phyloP scores from a whole-genome alignment of 1,139 yeast species.

The Yamadazyma sp. region DNA sequence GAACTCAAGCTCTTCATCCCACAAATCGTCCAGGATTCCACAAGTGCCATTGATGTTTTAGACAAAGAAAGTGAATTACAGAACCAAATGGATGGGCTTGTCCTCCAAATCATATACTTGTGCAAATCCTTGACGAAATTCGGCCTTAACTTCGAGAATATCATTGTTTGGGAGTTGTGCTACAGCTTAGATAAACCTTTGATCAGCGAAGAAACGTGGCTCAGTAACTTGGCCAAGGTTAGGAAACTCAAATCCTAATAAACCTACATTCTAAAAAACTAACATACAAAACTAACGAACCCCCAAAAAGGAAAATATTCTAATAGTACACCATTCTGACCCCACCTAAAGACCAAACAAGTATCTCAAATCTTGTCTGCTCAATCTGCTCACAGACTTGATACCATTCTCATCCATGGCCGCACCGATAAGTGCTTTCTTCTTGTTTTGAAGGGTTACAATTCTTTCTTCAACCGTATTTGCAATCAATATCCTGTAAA shows the following conservation, averaged over 20 bases:
- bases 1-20: slow-evolving; percentile 33
- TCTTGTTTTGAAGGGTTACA: slow-evolving; percentile 68
- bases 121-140: slow-evolving; percentile 72
- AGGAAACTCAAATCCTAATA: slow-evolving; percentile 30
- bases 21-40: slow-evolving; percentile 16
- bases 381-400: slow-evolving; percentile 62
- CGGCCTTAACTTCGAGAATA: slow-evolving; percentile 63
- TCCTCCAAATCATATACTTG: slow-evolving; percentile 73
- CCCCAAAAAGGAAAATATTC: no score
- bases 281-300: background rate
- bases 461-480: slow-evolving; percentile 86
- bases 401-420: slow-evolving; percentile 76
- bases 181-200: slow-evolving; percentile 18
- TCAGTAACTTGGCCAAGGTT: slow-evolving; percentile 34
- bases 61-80: slow-evolving; percentile 35
- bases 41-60: slow-evolving; percentile 7
- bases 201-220: slow-evolving; percentile 37
- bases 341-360: slow-evolving; percentile 60
- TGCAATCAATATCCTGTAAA: slow-evolving; percentile 65
- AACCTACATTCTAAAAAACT: slow-evolving; percentile 1
- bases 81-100: slow-evolving; percentile 57
- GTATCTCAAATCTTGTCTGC: slow-evolving; percentile 71
- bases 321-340: background rate
- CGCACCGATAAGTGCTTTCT: slow-evolving; percentile 71
- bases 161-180: slow-evolving; percentile 41